These are phyloP conservation scores for Rhinocladiella mackenziei DNA, from an alignment of 2,329 filamentous ascomycete species.

Conservation along the genomic window DNA sequence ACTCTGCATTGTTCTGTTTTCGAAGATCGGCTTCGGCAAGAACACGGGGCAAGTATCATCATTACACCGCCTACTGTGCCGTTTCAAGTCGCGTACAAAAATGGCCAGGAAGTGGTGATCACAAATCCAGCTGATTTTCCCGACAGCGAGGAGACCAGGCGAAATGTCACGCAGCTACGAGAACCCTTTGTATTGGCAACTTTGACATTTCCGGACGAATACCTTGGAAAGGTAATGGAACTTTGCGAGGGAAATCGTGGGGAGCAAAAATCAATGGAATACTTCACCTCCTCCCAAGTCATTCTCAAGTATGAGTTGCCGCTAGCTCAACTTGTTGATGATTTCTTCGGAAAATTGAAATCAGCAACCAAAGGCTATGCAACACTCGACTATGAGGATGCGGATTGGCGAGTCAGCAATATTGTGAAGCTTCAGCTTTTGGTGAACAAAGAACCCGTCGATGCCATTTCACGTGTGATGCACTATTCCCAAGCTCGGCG, in stretches of 20 bases:
- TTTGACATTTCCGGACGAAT: constrained; percentile 88
- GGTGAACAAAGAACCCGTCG: constrained; percentile 89
- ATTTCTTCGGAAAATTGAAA: constrained; percentile 96
- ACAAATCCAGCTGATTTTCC: constrained; percentile 87
- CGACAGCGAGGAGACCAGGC: constrained; percentile 58
- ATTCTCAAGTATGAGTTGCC: constrained; percentile 92
- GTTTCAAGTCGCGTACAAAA: constrained; percentile 74
- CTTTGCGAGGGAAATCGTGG: constrained; percentile 88
- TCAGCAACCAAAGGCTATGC: constrained; percentile 92
- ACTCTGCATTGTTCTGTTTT: constrained; percentile 99
- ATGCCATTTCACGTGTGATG: constrained; percentile 87
- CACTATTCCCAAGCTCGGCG: constrained; percentile 77
- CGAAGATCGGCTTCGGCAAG: constrained; percentile 87
- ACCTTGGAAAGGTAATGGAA: constrained; percentile 90
- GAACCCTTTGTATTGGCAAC: constrained; percentile 77
- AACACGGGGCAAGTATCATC: constrained; percentile 91
- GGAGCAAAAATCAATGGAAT: constrained; percentile 79
- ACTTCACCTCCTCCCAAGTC: constrained; percentile 87
- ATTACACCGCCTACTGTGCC: constrained; percentile 95
- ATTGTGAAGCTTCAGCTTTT: constrained; percentile 87
- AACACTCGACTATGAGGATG: constrained; percentile 93
- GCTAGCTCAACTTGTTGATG: constrained; percentile 84
- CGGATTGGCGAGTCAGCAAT: constrained; percentile 74
- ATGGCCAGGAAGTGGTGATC: constrained; percentile 74
- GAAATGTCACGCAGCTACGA: constrained; percentile 58